Evolutionary conservation across 2,329 filamentous ascomycete species (phyloP).

Genomic region (Aspergillus thermomutatus): DNA sequence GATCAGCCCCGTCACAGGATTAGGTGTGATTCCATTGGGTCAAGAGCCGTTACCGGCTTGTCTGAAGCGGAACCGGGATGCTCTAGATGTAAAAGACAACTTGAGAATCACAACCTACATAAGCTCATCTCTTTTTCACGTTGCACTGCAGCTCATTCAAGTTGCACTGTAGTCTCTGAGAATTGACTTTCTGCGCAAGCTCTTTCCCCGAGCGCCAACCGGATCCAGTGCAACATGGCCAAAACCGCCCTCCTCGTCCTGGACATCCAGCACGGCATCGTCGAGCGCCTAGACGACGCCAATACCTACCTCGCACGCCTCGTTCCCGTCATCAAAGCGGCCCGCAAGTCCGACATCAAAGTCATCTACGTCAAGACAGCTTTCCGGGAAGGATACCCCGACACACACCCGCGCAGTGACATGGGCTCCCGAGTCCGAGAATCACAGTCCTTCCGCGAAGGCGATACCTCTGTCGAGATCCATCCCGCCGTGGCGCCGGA

Average conservation of each 20-base stretch:
- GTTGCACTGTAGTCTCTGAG: not conserved
- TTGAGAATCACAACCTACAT: not conserved
- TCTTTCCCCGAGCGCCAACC: not conserved
- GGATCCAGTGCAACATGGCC: conserved; percentile 15
- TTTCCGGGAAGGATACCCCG: conserved; percentile 32
- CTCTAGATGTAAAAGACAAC: not conserved
- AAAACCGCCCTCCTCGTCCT: conserved; percentile 34
- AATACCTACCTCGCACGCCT: conserved; percentile 25
- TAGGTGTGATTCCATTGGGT: not conserved
- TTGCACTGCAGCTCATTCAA: not conserved
- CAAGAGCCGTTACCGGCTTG: not conserved
- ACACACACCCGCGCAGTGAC: conserved; percentile 25
- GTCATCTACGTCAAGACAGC: conserved; percentile 33
- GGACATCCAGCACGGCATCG: conserved; percentile 32
- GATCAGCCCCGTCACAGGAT: not conserved
- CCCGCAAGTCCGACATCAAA: conserved; percentile 24
- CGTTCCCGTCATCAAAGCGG: conserved; percentile 15
- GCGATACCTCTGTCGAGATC: conserved; percentile 17
- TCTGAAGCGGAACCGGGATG: not conserved
- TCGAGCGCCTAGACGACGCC: conserved; percentile 19
- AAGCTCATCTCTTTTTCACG: not conserved
- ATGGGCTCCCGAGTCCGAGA: conserved; percentile 15
- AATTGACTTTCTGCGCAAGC: not conserved
- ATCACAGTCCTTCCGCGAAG: conserved; percentile 22
- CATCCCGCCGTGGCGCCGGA: conserved; percentile 17